Evolutionary conservation across 1,284 basidiomycete genomes (phyloP).

Genomic region (Rhodotorula sp.): DNA sequence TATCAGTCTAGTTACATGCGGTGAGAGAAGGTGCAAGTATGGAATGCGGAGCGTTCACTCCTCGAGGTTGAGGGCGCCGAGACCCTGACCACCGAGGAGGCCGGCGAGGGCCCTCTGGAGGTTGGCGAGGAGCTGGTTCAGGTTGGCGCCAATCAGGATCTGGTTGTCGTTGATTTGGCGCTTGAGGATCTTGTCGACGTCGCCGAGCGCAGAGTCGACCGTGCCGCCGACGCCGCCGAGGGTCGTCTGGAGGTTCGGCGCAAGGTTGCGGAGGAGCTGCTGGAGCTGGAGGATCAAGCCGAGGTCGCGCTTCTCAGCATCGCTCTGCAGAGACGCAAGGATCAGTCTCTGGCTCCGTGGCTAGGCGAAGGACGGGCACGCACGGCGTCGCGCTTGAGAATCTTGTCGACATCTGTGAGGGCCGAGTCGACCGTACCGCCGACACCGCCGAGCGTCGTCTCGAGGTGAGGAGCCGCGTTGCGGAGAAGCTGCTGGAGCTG

Average conservation of each 20-base stretch:
- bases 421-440: not conserved
- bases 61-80: not conserved
- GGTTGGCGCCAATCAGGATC: not conserved
- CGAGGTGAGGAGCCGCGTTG: not conserved
- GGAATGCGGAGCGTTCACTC: too few species aligned
- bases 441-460: not conserved
- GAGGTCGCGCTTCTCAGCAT: conserved; percentile 4
- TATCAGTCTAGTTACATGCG: too few species aligned
- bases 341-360: not conserved
- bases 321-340: not conserved
- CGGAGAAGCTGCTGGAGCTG: not conserved
- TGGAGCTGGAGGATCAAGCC: not conserved
- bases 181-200: conserved; percentile 6
- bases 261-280: not conserved
- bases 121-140: conserved; percentile 3
- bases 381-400: not conserved
- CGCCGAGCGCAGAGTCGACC: not conserved
- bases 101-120: not conserved
- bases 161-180: not conserved
- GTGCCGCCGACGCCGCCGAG: not conserved
- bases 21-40: too few species aligned
- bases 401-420: not conserved
- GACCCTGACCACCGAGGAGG: not conserved
- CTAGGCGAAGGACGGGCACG: not conserved
- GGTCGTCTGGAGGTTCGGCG: not conserved